Conservation (phyloP, 1,284 basidiomycete species). For the Kwoniella shivajii region DNA sequence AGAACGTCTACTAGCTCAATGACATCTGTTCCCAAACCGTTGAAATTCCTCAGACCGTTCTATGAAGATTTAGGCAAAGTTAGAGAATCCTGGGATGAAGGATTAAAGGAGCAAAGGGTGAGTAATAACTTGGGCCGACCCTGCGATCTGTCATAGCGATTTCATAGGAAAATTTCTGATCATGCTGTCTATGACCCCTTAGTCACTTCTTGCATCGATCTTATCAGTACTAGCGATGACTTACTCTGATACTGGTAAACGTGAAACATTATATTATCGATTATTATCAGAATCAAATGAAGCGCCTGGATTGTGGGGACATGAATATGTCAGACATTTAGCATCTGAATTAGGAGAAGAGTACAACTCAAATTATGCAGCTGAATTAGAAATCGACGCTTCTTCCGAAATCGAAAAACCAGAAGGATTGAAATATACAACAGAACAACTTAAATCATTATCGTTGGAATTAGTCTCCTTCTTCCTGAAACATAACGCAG, state of each 20-base stretch:
- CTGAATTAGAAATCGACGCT: conserved; percentile 19
- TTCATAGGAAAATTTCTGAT: not conserved
- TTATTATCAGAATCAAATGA: conserved; percentile 78
- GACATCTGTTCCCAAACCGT: conserved; percentile 99
- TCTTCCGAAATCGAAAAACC: conserved; percentile 18
- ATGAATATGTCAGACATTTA: conserved; percentile 97
- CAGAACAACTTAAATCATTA: conserved; percentile 71
- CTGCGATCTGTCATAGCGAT: not conserved
- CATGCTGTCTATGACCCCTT: not conserved
- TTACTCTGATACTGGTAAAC: conserved; percentile 93
- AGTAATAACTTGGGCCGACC: conserved; percentile 25
- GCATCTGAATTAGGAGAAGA: conserved; percentile 97
- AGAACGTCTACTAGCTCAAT: conserved; percentile 97
- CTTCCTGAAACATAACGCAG: conserved; percentile 91
- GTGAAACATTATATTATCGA: conserved; percentile 91
- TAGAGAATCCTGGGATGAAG: conserved; percentile 72
- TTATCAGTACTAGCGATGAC: conserved; percentile 99
- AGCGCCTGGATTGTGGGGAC: conserved; percentile 95
- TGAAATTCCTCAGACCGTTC: conserved; percentile 96
- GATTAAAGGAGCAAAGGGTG: conserved; percentile 74
- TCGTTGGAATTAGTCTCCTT: conserved; percentile 88
- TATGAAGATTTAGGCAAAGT: conserved; percentile 84
- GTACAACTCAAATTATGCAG: conserved; percentile 58
- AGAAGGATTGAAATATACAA: conserved; percentile 32
- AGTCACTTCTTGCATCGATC: conserved; percentile 97